Evolutionary conservation across 2,329 filamentous ascomycete genomes (phyloP), one percentile per base, ranked within the genome.

Genomic region (Gaeumannomyces tritici): DNA sequence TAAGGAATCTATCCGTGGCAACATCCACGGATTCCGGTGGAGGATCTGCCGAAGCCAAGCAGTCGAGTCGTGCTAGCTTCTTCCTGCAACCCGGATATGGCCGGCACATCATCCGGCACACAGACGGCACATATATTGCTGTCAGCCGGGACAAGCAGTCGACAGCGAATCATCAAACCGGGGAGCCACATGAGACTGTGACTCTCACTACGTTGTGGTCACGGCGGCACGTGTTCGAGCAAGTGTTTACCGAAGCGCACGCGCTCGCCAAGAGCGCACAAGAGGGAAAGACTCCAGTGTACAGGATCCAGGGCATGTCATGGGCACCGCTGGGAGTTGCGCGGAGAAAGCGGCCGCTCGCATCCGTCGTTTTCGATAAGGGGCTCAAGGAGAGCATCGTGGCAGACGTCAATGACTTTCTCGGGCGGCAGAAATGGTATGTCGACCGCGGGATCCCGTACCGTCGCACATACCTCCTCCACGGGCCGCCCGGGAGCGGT

Each of bases 381-480:
- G 93, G 93, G 0, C 84, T 98, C 61, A 91, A 93, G 70, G 91
- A 96, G 72, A 79, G 82, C 57, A 88, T 97, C 51, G 84, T 96
- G 4, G 82, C 80, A 35, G 93, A 97, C 70, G 89, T 96, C 11
- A 83, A 85, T 69, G 91, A 95, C 68, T 97, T 97, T 69, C 79
- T 96, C 61, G 78, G 79, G 1, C 88, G 89, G 51, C 85, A 90
- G 63, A 85, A 89, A 66, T 97, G 93, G 93, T 97, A 97, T 71
- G 85, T 92, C 60, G 91, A 96, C 69, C 87, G 93, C n/a, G 93
- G 93, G 2, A 96, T 97, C 66, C 93, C 93, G 0, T 97, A 97
- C 70, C 85, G 93, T 24, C 81, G 93, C 63, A 93, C 93, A 0
- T 97, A 97, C 71, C 81, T 97, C 9, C 82, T 97, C 0, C 91